These are phyloP conservation scores for Cercospora sp. DNA, from an alignment of 2,329 filamentous ascomycete genomes.

Conservation along the genomic window DNA sequence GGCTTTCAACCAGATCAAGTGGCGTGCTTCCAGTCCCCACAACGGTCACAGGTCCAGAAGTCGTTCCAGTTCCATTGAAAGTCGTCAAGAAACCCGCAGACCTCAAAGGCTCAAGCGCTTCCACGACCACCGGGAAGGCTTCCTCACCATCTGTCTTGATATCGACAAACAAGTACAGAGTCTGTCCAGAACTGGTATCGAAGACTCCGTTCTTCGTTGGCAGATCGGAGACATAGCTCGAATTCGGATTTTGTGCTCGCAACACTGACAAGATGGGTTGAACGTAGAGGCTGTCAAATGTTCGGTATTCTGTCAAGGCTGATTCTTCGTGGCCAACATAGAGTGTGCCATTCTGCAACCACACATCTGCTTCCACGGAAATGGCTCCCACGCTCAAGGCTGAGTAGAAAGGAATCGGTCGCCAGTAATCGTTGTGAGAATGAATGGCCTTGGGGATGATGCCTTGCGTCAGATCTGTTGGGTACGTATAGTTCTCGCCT, in stretches of 20 bases:
- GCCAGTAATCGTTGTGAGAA: conserved; percentile 63
- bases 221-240: conserved; percentile 47
- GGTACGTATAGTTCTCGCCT: conserved; percentile 57
- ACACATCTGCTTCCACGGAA: conserved; percentile 60
- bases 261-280: conserved; percentile 59
- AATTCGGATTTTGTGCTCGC: conserved; percentile 56
- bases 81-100: conserved; percentile 55
- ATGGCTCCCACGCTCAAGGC: conserved; percentile 59
- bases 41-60: conserved; percentile 56
- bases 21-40: conserved; percentile 61
- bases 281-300: conserved; percentile 60
- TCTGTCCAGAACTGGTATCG: conserved; percentile 57
- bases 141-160: conserved; percentile 59
- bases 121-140: conserved; percentile 58
- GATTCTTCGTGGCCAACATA: conserved; percentile 58
- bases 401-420: conserved; percentile 49
- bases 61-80: conserved; percentile 51
- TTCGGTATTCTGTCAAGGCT: conserved; percentile 54
- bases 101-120: conserved; percentile 59
- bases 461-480: conserved; percentile 61
- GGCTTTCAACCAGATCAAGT: conserved; percentile 49
- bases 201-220: conserved; percentile 61
- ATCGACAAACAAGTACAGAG: conserved; percentile 65
- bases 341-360: conserved; percentile 57
- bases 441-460: conserved; percentile 59